These are phyloP conservation scores for Rhizopogon rudus DNA, from an alignment of 768 basidiomycete genomes.

Conservation along the genomic window DNA sequence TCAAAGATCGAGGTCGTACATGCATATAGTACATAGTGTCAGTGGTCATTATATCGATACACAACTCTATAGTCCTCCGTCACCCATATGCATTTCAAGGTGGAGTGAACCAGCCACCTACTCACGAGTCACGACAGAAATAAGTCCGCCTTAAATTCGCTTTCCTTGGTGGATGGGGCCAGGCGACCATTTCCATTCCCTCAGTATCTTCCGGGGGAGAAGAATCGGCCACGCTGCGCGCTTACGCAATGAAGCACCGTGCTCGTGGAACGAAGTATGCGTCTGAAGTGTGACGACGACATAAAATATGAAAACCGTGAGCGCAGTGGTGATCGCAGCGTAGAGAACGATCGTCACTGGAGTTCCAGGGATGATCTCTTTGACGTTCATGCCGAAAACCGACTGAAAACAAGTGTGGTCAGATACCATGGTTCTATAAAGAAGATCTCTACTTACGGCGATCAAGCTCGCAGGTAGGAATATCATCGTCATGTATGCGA, in stretches of 20 bases:
- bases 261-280: constrained; percentile 19
- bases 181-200: background rate
- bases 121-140: too few relatives aligned
- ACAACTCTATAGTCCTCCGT: too few relatives aligned
- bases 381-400: constrained; percentile 56
- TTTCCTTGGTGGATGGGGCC: too few relatives aligned
- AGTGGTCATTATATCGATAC: too few relatives aligned
- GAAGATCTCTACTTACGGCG: constrained; percentile 15
- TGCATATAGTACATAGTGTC: too few relatives aligned
- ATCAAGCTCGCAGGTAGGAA: constrained; percentile 53
- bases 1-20: too few relatives aligned
- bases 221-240: constrained; percentile 20
- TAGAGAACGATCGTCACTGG: constrained; percentile 34
- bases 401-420: constrained; percentile 23
- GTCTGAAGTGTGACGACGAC: constrained; percentile 47
- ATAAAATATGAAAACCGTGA: constrained; percentile 52
- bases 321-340: constrained; percentile 33
- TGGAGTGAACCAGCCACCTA: too few relatives aligned
- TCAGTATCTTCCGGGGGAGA: background rate
- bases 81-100: too few relatives aligned
- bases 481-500: constrained; percentile 54
- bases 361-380: constrained; percentile 31
- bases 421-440: background rate
- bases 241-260: constrained; percentile 9
- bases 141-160: too few relatives aligned